These are phyloP conservation scores for Xylaria polymorpha DNA, from an alignment of 2,329 filamentous ascomycete genomes.

Conservation along the genomic window DNA sequence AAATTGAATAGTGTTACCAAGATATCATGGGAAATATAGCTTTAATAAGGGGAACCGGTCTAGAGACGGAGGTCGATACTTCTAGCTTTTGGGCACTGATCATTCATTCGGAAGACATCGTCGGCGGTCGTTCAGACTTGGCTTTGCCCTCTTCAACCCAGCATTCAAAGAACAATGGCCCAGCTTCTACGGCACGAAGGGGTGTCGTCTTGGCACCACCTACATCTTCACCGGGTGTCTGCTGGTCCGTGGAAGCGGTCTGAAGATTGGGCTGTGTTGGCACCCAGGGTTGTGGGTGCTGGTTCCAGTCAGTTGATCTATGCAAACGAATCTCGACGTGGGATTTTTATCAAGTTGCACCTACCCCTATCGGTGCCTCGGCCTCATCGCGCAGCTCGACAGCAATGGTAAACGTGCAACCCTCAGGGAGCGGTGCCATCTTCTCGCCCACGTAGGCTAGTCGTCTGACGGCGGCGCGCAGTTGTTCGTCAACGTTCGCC, in stretches of 20 bases:
- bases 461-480: slow-evolving; percentile 73
- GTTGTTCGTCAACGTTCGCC: slow-evolving; percentile 76
- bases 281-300: slow-evolving; percentile 72
- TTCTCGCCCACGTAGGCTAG: slow-evolving; percentile 70
- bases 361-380: slow-evolving; percentile 67
- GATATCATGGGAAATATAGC: neutral
- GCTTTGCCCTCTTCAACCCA: slow-evolving; percentile 70
- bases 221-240: slow-evolving; percentile 50
- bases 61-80: neutral
- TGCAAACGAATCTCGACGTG: neutral
- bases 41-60: neutral
- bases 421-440: slow-evolving; percentile 67
- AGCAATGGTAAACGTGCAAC: slow-evolving; percentile 80
- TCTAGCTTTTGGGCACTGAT: neutral
- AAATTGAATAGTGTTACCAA: neutral
- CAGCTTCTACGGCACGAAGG: slow-evolving; percentile 65
- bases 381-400: slow-evolving; percentile 75
- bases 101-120: slow-evolving; percentile 27
- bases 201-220: slow-evolving; percentile 59
- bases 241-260: slow-evolving; percentile 50
- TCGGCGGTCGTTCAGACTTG: slow-evolving; percentile 48
- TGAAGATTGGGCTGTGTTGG: slow-evolving; percentile 64
- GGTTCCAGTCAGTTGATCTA: slow-evolving; percentile 23
- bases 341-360: slow-evolving; percentile 43
- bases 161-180: slow-evolving; percentile 73